These are phyloP conservation scores for Capsicum pubescens DNA, from an alignment of 257 asterid genomes.

Conservation along the genomic window DNA sequence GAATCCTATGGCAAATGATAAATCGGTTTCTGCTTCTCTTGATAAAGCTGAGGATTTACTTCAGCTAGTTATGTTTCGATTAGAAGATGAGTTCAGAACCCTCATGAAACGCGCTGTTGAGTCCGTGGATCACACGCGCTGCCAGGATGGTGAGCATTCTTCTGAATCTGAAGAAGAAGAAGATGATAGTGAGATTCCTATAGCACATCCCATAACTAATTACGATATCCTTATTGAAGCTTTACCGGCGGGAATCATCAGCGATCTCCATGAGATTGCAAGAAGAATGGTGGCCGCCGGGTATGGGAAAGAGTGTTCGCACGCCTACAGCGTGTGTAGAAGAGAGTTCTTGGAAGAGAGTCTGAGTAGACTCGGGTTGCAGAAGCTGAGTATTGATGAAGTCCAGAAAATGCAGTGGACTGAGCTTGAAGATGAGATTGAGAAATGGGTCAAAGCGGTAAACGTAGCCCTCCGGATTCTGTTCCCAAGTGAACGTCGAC, in stretches of 20 bases:
- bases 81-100: conserved; percentile 78
- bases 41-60: conserved; percentile 91
- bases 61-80: conserved; percentile 87
- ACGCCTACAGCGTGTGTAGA: conserved; percentile 80
- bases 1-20: conserved; percentile 73
- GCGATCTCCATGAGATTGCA: conserved; percentile 78
- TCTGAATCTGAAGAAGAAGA: conserved; percentile 58
- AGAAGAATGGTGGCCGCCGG: conserved; percentile 98
- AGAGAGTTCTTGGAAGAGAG: conserved; percentile 94
- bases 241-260: conserved; percentile 73
- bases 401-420: conserved; percentile 91
- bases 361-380: conserved; percentile 67
- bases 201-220: conserved; percentile 76
- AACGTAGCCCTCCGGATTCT: conserved; percentile 78
- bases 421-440: conserved; percentile 86
- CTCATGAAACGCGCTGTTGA: conserved; percentile 76
- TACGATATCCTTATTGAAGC: conserved; percentile 85
- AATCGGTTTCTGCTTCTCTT: conserved; percentile 68
- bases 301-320: conserved; percentile 82
- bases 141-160: conserved; percentile 36
- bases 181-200: conserved; percentile 67
- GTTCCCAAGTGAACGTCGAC: conserved; percentile 88
- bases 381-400: conserved; percentile 86
- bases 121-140: conserved; percentile 56
- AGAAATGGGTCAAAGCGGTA: conserved; percentile 85